Percentiles rank a stretch among this genome's conserved stretches.
Conservation (phyloP, 1,284 basidiomycete species). For the Thecaphora frezii region DNA sequence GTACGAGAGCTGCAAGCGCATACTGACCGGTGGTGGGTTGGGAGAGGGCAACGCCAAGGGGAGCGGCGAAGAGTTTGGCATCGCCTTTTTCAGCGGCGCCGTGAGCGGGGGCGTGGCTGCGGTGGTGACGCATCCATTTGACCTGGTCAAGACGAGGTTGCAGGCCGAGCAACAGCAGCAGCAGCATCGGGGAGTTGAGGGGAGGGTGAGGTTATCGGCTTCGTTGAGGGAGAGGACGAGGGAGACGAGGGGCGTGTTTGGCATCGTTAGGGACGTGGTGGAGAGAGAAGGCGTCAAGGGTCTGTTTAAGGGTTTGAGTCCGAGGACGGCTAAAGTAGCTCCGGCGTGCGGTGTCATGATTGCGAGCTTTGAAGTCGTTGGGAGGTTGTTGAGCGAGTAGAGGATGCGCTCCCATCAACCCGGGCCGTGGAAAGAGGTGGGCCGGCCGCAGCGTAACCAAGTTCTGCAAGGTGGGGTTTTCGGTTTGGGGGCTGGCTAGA, state of each 20-base stretch:
- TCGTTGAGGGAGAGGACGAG: not conserved
- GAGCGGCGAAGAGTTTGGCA: slow-evolving; percentile 66
- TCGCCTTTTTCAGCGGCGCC: slow-evolving; percentile 81
- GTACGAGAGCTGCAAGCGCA: slow-evolving; percentile 60
- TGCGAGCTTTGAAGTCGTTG: slow-evolving; percentile 80
- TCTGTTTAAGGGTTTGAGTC: slow-evolving; percentile 81
- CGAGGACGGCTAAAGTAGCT: slow-evolving; percentile 90
- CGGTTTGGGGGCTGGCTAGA: too few relatives aligned
- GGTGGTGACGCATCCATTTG: slow-evolving; percentile 88
- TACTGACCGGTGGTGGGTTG: slow-evolving; percentile 57
- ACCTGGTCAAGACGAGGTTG: slow-evolving; percentile 89
- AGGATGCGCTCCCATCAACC: too few relatives aligned
- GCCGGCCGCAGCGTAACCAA: too few relatives aligned
- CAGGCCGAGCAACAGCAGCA: slow-evolving; percentile 63
- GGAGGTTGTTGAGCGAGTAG: slow-evolving; percentile 10
- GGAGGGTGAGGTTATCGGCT: not conserved
- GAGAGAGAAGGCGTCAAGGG: slow-evolving; percentile 76
- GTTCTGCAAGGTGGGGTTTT: too few relatives aligned
- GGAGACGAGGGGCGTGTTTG: slow-evolving; percentile 7
- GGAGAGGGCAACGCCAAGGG: slow-evolving; percentile 54
- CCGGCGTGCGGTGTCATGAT: slow-evolving; percentile 99
- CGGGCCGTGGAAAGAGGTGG: too few relatives aligned
- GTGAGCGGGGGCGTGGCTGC: slow-evolving; percentile 68
- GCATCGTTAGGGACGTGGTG: slow-evolving; percentile 70
- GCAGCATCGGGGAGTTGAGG: slow-evolving; percentile 2